These are phyloP conservation scores for Hirsutella rhossiliensis DNA, from an alignment of 2,329 filamentous ascomycete species.

Conservation along the genomic window DNA sequence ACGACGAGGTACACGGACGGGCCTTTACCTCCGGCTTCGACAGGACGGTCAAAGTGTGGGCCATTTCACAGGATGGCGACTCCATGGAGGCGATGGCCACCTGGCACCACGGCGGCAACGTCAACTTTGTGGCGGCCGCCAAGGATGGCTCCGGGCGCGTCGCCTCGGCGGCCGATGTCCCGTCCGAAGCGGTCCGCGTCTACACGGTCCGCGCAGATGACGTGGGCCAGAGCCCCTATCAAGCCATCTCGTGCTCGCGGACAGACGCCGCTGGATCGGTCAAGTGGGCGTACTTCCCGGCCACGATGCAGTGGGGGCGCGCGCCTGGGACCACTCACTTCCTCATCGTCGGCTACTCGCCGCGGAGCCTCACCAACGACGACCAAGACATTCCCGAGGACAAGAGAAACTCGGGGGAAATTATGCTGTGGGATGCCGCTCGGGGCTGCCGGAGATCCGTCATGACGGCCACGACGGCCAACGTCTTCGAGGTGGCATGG, in stretches of 20 bases:
- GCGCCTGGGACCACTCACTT: slow-evolving; percentile 32
- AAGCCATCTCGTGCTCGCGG: slow-evolving; percentile 28
- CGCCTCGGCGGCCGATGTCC: slow-evolving; percentile 47
- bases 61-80: slow-evolving; percentile 21
- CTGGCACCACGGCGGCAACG: slow-evolving; percentile 45
- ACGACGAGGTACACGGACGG: slow-evolving; percentile 29
- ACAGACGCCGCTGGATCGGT: slow-evolving; percentile 22
- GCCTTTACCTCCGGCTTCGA: slow-evolving; percentile 52
- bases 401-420: slow-evolving; percentile 43
- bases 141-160: slow-evolving; percentile 34
- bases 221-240: slow-evolving; percentile 22
- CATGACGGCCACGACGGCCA: slow-evolving; percentile 38
- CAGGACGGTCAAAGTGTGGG: slow-evolving; percentile 48
- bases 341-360: slow-evolving; percentile 51
- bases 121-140: slow-evolving; percentile 50
- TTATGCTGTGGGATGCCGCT: slow-evolving; percentile 45
- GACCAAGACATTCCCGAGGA: slow-evolving; percentile 48
- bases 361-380: slow-evolving; percentile 37
- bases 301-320: slow-evolving; percentile 50
- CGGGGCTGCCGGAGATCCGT: slow-evolving; percentile 32
- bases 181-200: slow-evolving; percentile 40
- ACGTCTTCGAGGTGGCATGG: slow-evolving; percentile 55
- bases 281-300: slow-evolving; percentile 51
- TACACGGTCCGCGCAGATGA: slow-evolving; percentile 32
- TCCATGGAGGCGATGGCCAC: slow-evolving; percentile 31